Percentiles rank a stretch among this genome's conserved stretches.
Conservation (phyloP, 345 rosid species). For the Sapria himalayana region DNA sequence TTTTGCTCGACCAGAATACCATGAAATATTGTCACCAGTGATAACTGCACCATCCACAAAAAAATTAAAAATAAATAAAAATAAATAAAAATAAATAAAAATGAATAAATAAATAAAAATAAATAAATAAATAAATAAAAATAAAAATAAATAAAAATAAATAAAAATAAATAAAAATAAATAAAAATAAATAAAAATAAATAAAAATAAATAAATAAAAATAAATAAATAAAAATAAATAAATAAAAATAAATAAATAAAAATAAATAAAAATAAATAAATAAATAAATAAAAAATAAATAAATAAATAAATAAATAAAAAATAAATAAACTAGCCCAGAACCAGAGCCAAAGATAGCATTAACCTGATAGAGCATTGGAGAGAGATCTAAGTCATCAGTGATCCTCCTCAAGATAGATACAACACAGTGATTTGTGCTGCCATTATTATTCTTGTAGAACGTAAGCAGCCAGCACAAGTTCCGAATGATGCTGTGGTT, state of each 20-base stretch:
- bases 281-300: too few species aligned
- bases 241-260: too few species aligned
- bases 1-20: conserved; percentile 66
- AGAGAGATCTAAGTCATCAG: conserved; percentile 66
- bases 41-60: conserved; percentile 34
- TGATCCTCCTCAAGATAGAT: conserved; percentile 49
- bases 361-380: conserved; percentile 94
- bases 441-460: conserved; percentile 54
- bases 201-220: background rate
- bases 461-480: conserved; percentile 77
- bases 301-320: background rate
- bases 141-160: background rate
- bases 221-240: too few species aligned
- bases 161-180: too few species aligned
- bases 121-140: background rate
- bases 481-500: conserved; percentile 59
- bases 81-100: too few species aligned
- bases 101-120: background rate
- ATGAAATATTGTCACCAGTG: conserved; percentile 47
- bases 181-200: too few species aligned
- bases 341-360: too few species aligned
- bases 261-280: too few species aligned
- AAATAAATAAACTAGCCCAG: background rate
- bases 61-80: too few species aligned
- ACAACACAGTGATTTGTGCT: conserved; percentile 43